Evolutionary conservation across 495 filamentous ascomycete genomes (phyloP), one percentile per base, ranked within the genome.

Genomic region (Penicillium salamii): DNA sequence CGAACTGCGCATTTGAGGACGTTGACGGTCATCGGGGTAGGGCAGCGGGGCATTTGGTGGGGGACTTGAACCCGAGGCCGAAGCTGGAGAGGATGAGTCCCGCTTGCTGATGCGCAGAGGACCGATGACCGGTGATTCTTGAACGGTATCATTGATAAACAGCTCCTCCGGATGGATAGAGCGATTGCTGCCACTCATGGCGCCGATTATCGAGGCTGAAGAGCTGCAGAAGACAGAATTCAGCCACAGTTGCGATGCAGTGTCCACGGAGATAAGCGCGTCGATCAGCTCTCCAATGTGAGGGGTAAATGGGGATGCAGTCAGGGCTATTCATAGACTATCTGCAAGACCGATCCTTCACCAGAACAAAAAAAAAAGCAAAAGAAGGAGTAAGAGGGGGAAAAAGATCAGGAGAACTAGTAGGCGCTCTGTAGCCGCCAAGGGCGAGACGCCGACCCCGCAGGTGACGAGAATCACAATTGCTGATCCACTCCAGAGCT

Each of bases 21-120:
- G 66, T 66, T 76, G 74, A 32, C 79, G 74, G 55, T 91, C 87
- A 62, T 90, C 88, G 38, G 88, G 90, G 58, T 90, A 95, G 7
- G 88, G 90, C 39, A 87, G 76, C 26, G 77, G 72, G 18, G 54
- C 54, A 45, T 68, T 49, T 65, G 70, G 52, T 43, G 52, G 54
- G 35, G 52, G 57, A 21, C 48, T 62, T 13, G 55, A 52, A 19
- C 45, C 45, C 12, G 45, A 17, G 15, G 51, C 49, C 13, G 57
- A 55, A 50, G 74, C 64, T 70, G 70, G 63, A 50, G 61, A 60
- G 39, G 75, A 62, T 13, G 76, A 70, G 39, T 76, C 69, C 71
- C 76, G 62, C 66, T 95, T 95, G 74, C 82, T 84, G 60, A 97
- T 95, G 54, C 90, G 82, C 64, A 97, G 70, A 21, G 91, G 91